Base-by-base conservation (phyloP, 2,329 filamentous ascomycete species). In the Trichoderma sp. region DNA sequence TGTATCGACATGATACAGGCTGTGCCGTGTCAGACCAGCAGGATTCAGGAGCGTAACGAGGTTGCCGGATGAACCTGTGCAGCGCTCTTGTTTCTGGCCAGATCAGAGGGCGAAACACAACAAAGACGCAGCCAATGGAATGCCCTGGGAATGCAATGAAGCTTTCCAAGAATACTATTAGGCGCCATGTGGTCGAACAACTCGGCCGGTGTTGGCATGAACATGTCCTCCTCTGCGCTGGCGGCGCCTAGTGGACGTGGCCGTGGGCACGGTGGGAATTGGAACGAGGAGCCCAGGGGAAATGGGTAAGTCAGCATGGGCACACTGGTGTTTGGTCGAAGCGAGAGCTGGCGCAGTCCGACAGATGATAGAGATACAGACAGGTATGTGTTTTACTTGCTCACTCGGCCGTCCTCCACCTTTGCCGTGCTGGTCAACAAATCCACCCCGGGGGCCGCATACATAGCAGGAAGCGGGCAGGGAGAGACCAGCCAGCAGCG, bases 161-260 rank as follows among this genome's bases (percentile, higher is more conserved):
- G 61, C 21, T 63, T 45, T 61, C 64, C 57, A 66, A 66, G 58
- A 58, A 63, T 66, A 63, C 56, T 61, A 65, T 62, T 66, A 66
- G 61, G 61, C 65, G 65, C 65, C 60, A 51, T 60, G 61, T 60
- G 65, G 65, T 66, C 52, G 43, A 45, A 41, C 50, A 64, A 57
- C 34, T 34, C 39, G 63, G 63, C 34, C 63, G 48, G 57, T 44
- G 57, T 61, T 60, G 50, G 58, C 63, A 60, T 45, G 21, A 39
- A 61, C n/a, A 30, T 48, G 57, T 55, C 58, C 21, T 24, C 57
- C 47, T 65, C 21, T 57, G 59, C 34, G 63, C 48, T 65, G 63
- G 45, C 54, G n/a, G 54, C 52, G 44, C 26, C 47, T 45, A 39
- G 34, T 39, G 34, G 34, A 14, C 41, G 54, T 15, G 54, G 47